A percentile compares a stretch with the other conserved stretches of the same genome.
Evolutionary conservation across 1,284 basidiomycete species (phyloP).

Genomic region (Rhodotorula sp.): DNA sequence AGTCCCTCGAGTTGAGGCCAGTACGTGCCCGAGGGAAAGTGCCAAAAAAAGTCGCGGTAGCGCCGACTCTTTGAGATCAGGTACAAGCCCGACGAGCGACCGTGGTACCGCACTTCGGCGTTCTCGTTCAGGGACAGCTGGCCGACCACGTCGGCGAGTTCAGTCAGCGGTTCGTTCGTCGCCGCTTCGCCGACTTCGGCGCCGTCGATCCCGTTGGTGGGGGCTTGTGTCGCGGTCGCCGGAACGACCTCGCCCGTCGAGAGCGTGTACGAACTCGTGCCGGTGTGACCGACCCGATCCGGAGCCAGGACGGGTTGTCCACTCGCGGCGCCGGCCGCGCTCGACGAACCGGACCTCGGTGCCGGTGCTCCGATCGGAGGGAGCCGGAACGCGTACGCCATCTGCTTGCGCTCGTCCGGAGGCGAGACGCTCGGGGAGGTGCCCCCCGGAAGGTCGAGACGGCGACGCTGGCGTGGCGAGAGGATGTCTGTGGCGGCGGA

Average conservation of each 20-base stretch:
- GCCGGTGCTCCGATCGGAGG: conserved; percentile 11
- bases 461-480: conserved; percentile 27
- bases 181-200: conserved; percentile 4
- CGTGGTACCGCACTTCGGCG: conserved; percentile 60
- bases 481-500: background rate
- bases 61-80: conserved; percentile 65
- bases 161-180: conserved; percentile 38
- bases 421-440: background rate
- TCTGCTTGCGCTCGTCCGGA: conserved; percentile 20
- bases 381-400: conserved; percentile 31
- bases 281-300: conserved; percentile 41
- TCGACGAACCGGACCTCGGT: background rate
- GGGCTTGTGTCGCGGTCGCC: background rate
- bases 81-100: conserved; percentile 67
- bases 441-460: conserved; percentile 12
- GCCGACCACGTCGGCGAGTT: conserved; percentile 69
- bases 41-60: conserved; percentile 76
- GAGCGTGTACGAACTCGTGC: conserved; percentile 35
- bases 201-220: background rate
- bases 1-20: conserved; percentile 65
- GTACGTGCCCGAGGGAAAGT: conserved; percentile 72
- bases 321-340: background rate
- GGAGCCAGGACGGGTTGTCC: conserved; percentile 12
- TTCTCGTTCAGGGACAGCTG: conserved; percentile 82
- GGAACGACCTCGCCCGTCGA: background rate